These are phyloP conservation scores for Pseudocercospora pini-densiflorae DNA, from an alignment of 2,329 filamentous ascomycete species.

Conservation along the genomic window DNA sequence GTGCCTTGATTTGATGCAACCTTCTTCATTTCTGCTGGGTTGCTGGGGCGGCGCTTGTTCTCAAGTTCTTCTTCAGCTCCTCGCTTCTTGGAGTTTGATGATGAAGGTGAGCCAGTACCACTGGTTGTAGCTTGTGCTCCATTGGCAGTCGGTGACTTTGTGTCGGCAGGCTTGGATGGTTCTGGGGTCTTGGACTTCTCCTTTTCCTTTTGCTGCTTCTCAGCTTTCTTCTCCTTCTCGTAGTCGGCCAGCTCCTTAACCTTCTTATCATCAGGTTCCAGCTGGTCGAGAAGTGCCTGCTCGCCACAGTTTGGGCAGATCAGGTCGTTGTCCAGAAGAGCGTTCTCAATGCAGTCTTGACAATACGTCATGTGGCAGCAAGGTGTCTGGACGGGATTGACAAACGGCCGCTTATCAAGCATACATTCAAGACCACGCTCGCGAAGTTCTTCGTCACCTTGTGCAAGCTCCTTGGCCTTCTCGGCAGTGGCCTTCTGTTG, in stretches of 20 bases:
- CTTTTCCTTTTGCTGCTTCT: slow-evolving; percentile 50
- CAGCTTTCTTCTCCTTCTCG: slow-evolving; percentile 57
- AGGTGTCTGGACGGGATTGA: slow-evolving; percentile 98
- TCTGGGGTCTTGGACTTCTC: slow-evolving; percentile 45
- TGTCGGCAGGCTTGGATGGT: slow-evolving; percentile 25
- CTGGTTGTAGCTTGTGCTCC: slow-evolving; percentile 33
- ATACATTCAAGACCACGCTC: slow-evolving; percentile 89
- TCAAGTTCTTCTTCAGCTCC: slow-evolving; percentile 72
- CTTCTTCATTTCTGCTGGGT: slow-evolving; percentile 51
- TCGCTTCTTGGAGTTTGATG: slow-evolving; percentile 71
- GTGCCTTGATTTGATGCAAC: slow-evolving; percentile 41
- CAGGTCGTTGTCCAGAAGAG: slow-evolving; percentile 97
- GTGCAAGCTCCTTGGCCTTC: slow-evolving; percentile 72
- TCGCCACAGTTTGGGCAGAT: slow-evolving; percentile 91
- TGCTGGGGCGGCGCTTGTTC: slow-evolving; percentile 48
- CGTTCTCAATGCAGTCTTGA: slow-evolving; percentile 99
- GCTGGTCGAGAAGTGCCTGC: slow-evolving; percentile 89
- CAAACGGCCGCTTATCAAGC: slow-evolving; percentile 97
- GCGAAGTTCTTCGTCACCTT: slow-evolving; percentile 83
- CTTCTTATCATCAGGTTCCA: slow-evolving; percentile 81
- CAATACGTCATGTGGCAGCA: slow-evolving; percentile 99
- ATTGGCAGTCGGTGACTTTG: slow-evolving; percentile 23
- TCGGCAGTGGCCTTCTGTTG: slow-evolving; percentile 86
- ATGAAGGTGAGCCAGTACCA: slow-evolving; percentile 39
- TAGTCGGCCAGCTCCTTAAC: slow-evolving; percentile 85